Base-by-base conservation (phyloP, 495 filamentous ascomycete genomes). In the Echria macrotheca region DNA sequence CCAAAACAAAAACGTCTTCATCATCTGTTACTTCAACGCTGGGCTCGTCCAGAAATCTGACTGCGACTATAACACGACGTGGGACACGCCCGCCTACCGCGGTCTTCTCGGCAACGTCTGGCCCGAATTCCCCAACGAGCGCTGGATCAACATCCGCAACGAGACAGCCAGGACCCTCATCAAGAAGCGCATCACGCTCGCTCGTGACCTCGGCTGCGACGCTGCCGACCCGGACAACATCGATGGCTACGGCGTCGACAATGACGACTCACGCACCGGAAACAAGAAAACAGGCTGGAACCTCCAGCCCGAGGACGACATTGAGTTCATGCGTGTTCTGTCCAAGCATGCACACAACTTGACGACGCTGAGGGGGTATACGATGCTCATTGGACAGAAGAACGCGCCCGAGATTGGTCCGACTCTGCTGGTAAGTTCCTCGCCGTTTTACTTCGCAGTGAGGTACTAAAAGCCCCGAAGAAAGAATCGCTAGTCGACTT, bases 341-440 rank as follows among this genome's bases (percentile, higher is more conserved):
- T 17, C 41, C 22, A 29, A 21, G 4, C 12, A 26, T 51, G 73
- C 81, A 6, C 68, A 73, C 46, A 19, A 7, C 21, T 7, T 50
- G 15, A 44, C 14, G 4, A 44, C 41, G 3, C 11, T 12, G 12
- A 5, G 41, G 4, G 41, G 41, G 19, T 54, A 81, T 32, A 38
- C 47, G 4, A 17, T 44, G 9, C 41, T 44, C 19, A 44, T 44
- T 15, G 41, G 41, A 5, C 41, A 44, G 24, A 44, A 44, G 22
- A 44, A 44, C 41, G 41, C 41, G 4, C 41, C 41, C 11, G 24
- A 26, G 23, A 7, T 44, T 24, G 22, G 9, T 23, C 7, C 21
- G 4, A 15, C 5, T 18, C 8, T 44, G 7, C 10, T 12, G n/a
- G n/a, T n/a, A n/a, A n/a, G n/a, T n/a, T n/a, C n/a, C n/a, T n/a